Evolutionary conservation across 306 rosid species (phyloP), one percentile per base, ranked within the genome.

Genomic region (Macrotyloma uniflorum): DNA sequence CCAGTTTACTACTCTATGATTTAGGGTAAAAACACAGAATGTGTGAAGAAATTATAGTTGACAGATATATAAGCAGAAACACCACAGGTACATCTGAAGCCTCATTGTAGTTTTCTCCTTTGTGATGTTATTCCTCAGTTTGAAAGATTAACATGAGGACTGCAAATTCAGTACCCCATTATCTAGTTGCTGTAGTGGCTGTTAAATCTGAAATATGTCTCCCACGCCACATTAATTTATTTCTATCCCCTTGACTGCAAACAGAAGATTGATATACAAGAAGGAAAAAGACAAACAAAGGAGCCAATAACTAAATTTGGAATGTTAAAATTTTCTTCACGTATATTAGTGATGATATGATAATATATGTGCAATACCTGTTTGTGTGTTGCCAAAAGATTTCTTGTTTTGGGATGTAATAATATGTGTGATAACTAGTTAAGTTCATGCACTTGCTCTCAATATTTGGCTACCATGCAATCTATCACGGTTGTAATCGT

Each of bases 101-200:
- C 46, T 35, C n/a, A 5, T 4, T 35, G 49, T 28, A 30, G 42
- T 5, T 61, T 61, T 61, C 12, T 61, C 42, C 42, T 14, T 59
- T 16, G 20, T 18, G 11, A 30, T 26, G 28, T 2, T 62, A 61
- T 33, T 63, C 69, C 26, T 35, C 46, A 63, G 15, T 19, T 36
- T 64, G 10, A 64, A 64, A 62, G 68, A 33, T 62, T 24, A n/a
- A n/a, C 15, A 32, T 32, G 26, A 35, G 12, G 10, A 36, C 49
- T 32, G 70, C 46, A 36, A 18, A 64, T 64, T 64, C 70, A 36
- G 70, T n/a, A 35, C 24, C 68, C 68, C 43, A 62, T 32, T 45
- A 62, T n/a, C 22, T 62, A 62, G 43, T 33, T 16, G 6, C 35
- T 62, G 8, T n/a, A 62, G 45, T 33, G 69, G 20, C 70, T 36